These are phyloP conservation scores for Gloeophyllum trabeum DNA, from an alignment of 768 basidiomycete genomes.

Conservation along the genomic window DNA sequence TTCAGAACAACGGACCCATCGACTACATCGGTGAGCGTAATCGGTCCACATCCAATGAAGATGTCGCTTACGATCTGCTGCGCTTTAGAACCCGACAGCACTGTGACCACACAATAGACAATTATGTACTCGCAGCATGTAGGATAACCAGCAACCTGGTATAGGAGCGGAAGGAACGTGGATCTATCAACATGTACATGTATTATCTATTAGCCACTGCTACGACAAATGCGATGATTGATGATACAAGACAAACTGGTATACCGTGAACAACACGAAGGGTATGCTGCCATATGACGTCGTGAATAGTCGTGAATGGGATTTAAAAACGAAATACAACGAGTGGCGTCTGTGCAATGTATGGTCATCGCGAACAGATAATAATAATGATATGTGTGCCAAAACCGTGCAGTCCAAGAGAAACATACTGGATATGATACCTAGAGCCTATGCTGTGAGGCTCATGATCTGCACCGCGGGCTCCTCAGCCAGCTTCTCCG, in stretches of 20 bases:
- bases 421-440: too few species aligned
- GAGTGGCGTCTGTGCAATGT: too few species aligned
- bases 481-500: too few species aligned
- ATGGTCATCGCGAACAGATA: too few species aligned
- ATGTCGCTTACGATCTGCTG: constrained; percentile 2
- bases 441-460: too few species aligned
- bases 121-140: constrained; percentile 1
- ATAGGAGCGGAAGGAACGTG: neutral
- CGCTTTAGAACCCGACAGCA: constrained; percentile 28
- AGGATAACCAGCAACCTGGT: neutral
- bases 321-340: too few species aligned
- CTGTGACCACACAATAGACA: constrained; percentile 28
- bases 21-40: constrained; percentile 33
- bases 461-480: too few species aligned
- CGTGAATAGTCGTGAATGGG: too few species aligned
- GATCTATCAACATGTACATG: too few species aligned
- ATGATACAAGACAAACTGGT: neutral
- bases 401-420: too few species aligned
- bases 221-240: neutral
- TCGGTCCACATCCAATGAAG: neutral
- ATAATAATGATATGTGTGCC: too few species aligned
- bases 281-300: neutral
- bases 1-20: constrained; percentile 21
- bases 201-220: neutral
- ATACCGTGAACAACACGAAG: neutral